These are phyloP conservation scores for Phialocephala sp. DNA, from an alignment of 2,329 filamentous ascomycete genomes.

Conservation along the genomic window DNA sequence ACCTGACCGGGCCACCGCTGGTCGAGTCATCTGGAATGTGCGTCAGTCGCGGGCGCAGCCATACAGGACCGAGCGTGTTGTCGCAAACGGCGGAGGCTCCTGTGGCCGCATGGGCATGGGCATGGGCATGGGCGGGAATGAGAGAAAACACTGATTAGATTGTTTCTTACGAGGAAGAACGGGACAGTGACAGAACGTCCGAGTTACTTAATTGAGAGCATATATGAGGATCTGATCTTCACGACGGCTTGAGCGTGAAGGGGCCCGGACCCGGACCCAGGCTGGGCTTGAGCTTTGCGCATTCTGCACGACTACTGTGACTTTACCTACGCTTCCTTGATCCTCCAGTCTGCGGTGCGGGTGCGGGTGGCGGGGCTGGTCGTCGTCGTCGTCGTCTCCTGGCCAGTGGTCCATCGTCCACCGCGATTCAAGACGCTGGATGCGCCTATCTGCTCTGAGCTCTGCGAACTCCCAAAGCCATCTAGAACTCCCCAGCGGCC, in stretches of 20 bases:
- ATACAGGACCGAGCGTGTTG: background rate
- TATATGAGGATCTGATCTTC: slow-evolving; percentile 10
- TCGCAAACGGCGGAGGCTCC: slow-evolving; percentile 5
- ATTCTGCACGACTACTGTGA: slow-evolving; percentile 12
- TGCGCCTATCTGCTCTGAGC: background rate
- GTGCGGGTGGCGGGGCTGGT: slow-evolving; percentile 7
- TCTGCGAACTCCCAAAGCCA: background rate
- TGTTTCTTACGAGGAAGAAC: slow-evolving; percentile 1
- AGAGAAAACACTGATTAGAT: background rate
- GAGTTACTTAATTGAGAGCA: background rate
- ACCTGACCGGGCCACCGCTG: background rate
- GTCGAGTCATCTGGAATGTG: background rate
- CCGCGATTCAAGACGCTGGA: background rate
- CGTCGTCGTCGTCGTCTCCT: background rate
- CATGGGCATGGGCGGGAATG: too few species aligned
- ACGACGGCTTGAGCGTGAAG: slow-evolving; percentile 8
- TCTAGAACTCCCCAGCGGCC: slow-evolving; percentile 6
- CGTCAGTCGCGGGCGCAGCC: background rate
- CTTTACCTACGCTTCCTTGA: background rate
- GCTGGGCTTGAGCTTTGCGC: slow-evolving; percentile 18
- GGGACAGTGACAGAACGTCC: background rate
- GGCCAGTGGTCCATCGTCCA: background rate
- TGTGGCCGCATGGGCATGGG: background rate
- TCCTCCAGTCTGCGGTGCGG: slow-evolving; percentile 10
- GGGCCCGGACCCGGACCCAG: slow-evolving; percentile 8